These are phyloP conservation scores for Verticillium tricorpus DNA, from an alignment of 2,329 filamentous ascomycete genomes.

Conservation along the genomic window DNA sequence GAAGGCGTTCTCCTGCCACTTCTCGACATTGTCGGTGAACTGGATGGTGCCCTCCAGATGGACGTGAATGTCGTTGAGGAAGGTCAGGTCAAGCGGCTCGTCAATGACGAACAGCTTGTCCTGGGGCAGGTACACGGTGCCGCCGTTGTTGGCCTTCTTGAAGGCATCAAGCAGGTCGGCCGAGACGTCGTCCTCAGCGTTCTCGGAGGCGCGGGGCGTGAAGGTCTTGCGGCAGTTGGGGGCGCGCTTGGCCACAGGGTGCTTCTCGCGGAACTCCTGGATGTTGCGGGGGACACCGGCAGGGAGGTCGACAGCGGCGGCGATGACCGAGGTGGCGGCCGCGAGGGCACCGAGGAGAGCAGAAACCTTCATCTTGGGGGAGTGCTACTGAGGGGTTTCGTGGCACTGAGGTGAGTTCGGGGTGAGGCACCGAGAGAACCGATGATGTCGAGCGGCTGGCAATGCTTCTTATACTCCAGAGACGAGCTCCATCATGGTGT, in stretches of 20 bases:
- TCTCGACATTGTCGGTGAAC: conserved; percentile 38
- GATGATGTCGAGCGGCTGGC: background rate
- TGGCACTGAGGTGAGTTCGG: background rate
- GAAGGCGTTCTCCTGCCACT: conserved; percentile 38
- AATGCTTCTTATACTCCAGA: background rate
- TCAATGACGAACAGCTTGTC: conserved; percentile 54
- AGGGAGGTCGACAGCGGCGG: conserved; percentile 8
- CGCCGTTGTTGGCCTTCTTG: conserved; percentile 50
- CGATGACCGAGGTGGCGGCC: conserved; percentile 10
- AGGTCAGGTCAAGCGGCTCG: conserved; percentile 58
- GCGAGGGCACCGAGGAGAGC: conserved; percentile 13
- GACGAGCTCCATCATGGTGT: background rate
- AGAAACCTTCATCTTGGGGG: conserved; percentile 14
- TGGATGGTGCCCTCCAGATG: conserved; percentile 28
- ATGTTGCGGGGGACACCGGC: conserved; percentile 18
- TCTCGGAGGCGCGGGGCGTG: conserved; percentile 18
- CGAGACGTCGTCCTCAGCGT: conserved; percentile 36
- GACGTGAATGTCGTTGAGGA: conserved; percentile 56
- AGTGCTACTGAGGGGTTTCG: background rate
- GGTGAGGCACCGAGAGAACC: background rate
- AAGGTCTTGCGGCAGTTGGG: conserved; percentile 11
- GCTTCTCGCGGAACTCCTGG: conserved; percentile 31
- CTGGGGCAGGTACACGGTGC: conserved; percentile 51
- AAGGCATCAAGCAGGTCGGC: conserved; percentile 32
- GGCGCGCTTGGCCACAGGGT: conserved; percentile 43